Evolutionary conservation across 345 rosid genomes (phyloP), one percentile per base, ranked within the genome.

Genomic region (Aurinia saxatilis): DNA sequence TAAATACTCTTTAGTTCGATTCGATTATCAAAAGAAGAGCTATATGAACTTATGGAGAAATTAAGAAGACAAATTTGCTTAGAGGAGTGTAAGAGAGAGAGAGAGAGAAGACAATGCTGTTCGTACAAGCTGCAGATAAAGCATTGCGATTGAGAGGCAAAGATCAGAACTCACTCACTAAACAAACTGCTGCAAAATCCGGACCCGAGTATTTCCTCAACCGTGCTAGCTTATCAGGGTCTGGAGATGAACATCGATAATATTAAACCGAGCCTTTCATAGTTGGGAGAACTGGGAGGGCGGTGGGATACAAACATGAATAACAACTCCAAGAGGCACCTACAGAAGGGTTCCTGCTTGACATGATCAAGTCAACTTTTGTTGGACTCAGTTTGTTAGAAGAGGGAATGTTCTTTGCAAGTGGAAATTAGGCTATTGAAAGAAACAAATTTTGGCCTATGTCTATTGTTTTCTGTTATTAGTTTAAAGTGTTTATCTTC

Each of bases 181-280:
- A n/a, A n/a, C n/a, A n/a, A n/a, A n/a, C n/a, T n/a, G n/a, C n/a
- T n/a, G n/a, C n/a, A n/a, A n/a, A n/a, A n/a, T n/a, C n/a, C n/a
- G n/a, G n/a, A n/a, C n/a, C n/a, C n/a, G n/a, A n/a, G n/a, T n/a
- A n/a, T n/a, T n/a, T n/a, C n/a, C n/a, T n/a, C n/a, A n/a, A 86
- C 78, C 30, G 88, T 60, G n/a, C n/a, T n/a, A n/a, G 75, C 87
- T 34, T 92, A 83, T 71, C 98, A 79, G 0, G 97, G 96, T 29
- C 87, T 92, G 38, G 95, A 87, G 41, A 55, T 80, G 51, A 73
- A 73, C 37, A 42, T 65, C 42, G 70, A 77, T 25, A 73, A 75
- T 40, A 73, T 41, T 31, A 9, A 1, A 82, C 90, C 0, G 95
- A 84, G 81, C 73, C 81, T n/a, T n/a, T n/a, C n/a, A n/a, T n/a